These are phyloP conservation scores for Annulohypoxylon maeteangense DNA, from an alignment of 495 filamentous ascomycete species.

Conservation along the genomic window DNA sequence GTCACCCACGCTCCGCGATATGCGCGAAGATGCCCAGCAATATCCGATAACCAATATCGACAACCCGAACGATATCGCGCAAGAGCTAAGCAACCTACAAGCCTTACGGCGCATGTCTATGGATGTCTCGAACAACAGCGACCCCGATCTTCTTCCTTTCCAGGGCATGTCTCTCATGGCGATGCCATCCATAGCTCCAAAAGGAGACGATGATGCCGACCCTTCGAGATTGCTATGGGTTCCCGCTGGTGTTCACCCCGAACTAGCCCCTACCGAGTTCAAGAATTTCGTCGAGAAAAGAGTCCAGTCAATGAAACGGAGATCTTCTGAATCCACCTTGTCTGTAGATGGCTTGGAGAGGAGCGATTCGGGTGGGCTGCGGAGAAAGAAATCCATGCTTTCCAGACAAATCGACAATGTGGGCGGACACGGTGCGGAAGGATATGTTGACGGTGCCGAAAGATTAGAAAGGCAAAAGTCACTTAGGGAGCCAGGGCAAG, in stretches of 20 bases:
- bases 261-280: conserved; percentile 95
- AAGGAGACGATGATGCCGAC: conserved; percentile 84
- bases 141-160: conserved; percentile 93
- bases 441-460: conserved; percentile 89
- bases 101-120: conserved; percentile 97
- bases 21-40: conserved; percentile 71
- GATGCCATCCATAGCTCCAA: conserved; percentile 79
- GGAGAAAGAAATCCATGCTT: conserved; percentile 95
- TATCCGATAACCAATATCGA: conserved; percentile 93
- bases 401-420: conserved; percentile 87
- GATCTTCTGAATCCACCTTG: conserved; percentile 77
- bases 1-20: conserved; percentile 65
- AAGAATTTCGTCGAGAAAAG: conserved; percentile 95
- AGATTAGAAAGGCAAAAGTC: conserved; percentile 81
- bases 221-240: conserved; percentile 94
- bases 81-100: conserved; percentile 95
- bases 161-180: conserved; percentile 65
- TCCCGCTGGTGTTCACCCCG: conserved; percentile 91
- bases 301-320: conserved; percentile 85
- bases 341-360: conserved; percentile 70
- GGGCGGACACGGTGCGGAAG: conserved; percentile 67
- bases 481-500: conserved; percentile 51
- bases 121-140: conserved; percentile 90
- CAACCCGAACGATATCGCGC: conserved; percentile 89
- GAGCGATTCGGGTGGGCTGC: conserved; percentile 70